Base-by-base conservation (phyloP, 1,284 basidiomycete species). In the Wolfiporia cocos region DNA sequence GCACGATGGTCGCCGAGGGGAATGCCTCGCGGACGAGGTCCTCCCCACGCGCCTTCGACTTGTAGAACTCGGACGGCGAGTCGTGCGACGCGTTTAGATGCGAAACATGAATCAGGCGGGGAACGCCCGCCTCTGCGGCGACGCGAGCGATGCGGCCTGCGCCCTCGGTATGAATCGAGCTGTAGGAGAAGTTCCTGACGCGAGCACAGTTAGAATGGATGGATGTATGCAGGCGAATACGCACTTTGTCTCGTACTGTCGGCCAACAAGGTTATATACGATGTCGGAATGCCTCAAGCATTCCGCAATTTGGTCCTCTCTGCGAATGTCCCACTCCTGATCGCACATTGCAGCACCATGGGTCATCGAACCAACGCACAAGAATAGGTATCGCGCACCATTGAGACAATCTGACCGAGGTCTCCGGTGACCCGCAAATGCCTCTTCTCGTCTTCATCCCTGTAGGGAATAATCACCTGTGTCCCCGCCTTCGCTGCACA, bases 271-370 rank as follows among this genome's bases (percentile, higher is more conserved):
- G 70, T 95, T 96, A 73, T 92, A 94, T n/a, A 97, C 96, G 4
- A 88, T 89, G 64, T 99, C 92, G 23, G 96, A 99, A 68, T 98
- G 92, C 54, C 91, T 78, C 53, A 99, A 64, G 64, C 92, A 96
- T 65, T 98, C 94, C 44, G 83, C 87, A 55, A 95, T 97, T 62
- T 95, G 92, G 43, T 83, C 73, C 49, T 91, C 85, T 57, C 87
- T 83, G 44, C 89, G 76, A 22, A 94, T 72, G 61, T 96, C 91
- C 89, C 92, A 98, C 77, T 98, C 96, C 91, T 94, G 34, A n/a
- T 3, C 15, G n/a, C 5, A 7, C 17, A 35, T 31, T 18, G 15
- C 17, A 7, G 4, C 17, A n/a, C 11, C 22, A n/a, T 18, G 15
- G 4, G n/a, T 28, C 26, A 28, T 14, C 26, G 7, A 28, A 28